A percentile compares a stretch with the other conserved stretches of the same genome.
Conservation (phyloP, 139 green algal species). For the Chlorella sp. region DNA sequence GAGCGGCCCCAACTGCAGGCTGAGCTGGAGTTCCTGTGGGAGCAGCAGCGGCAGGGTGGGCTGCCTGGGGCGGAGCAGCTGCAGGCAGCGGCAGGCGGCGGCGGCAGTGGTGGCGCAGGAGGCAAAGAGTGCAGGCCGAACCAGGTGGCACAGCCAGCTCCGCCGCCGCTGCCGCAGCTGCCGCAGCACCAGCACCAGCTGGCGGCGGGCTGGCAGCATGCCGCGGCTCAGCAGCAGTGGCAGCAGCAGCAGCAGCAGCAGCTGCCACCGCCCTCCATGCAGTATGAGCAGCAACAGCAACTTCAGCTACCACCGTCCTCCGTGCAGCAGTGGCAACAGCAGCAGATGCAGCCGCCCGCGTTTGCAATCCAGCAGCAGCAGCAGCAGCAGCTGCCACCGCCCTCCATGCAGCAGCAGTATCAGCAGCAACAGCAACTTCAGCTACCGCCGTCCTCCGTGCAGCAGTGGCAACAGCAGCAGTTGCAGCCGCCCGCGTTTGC, state of each 20-base stretch:
- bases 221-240: background rate
- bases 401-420: background rate
- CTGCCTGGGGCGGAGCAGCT: background rate
- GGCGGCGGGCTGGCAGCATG: background rate
- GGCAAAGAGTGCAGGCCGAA: background rate
- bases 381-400: background rate
- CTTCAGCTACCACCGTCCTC: background rate
- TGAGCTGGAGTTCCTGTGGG: background rate
- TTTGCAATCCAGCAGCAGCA: background rate
- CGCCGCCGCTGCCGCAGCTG: background rate
- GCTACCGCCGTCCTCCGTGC: background rate
- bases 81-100: background rate
- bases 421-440: background rate
- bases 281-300: background rate
- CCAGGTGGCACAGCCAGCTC: constrained; percentile 14
- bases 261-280: background rate
- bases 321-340: background rate
- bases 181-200: background rate
- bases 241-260: background rate
- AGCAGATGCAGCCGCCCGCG: background rate
- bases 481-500: background rate
- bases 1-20: constrained; percentile 16
- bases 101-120: no score
- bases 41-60: background rate
- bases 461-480: background rate